Conservation (phyloP, 306 rosid genomes). For the barrel medic (Medicago truncatula) region DNA sequence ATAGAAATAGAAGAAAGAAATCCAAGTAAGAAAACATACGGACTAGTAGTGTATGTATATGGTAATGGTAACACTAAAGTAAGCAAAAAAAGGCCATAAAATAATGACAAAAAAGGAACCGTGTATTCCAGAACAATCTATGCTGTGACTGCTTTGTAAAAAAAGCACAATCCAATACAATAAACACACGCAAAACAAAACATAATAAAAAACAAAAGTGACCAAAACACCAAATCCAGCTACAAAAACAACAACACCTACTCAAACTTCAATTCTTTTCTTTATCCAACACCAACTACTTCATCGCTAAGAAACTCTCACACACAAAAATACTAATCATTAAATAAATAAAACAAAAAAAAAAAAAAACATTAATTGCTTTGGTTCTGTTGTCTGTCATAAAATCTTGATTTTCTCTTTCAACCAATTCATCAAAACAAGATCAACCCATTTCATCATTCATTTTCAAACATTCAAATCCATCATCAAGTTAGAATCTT, state of each 20-base stretch:
- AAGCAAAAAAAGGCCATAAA: not conserved
- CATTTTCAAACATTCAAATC: not conserved
- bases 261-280: slow-evolving; percentile 26
- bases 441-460: slow-evolving; percentile 23
- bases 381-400: not conserved
- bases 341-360: not conserved
- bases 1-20: too few species aligned
- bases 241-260: slow-evolving; percentile 15
- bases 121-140: slow-evolving; percentile 17
- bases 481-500: slow-evolving; percentile 21
- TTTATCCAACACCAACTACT: slow-evolving; percentile 19
- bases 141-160: not conserved
- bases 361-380: not conserved
- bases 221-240: slow-evolving; percentile 32
- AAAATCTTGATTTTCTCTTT: not conserved
- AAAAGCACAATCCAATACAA: not conserved
- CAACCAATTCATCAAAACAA: slow-evolving; percentile 31
- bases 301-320: slow-evolving; percentile 34
- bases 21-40: too few species aligned
- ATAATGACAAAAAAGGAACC: not conserved
- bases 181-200: slow-evolving; percentile 2
- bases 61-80: not conserved
- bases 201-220: not conserved
- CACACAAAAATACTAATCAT: not conserved
- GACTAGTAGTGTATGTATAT: not conserved